Conservation (phyloP, 805 yeast genomes). For the Ogataea corticis region DNA sequence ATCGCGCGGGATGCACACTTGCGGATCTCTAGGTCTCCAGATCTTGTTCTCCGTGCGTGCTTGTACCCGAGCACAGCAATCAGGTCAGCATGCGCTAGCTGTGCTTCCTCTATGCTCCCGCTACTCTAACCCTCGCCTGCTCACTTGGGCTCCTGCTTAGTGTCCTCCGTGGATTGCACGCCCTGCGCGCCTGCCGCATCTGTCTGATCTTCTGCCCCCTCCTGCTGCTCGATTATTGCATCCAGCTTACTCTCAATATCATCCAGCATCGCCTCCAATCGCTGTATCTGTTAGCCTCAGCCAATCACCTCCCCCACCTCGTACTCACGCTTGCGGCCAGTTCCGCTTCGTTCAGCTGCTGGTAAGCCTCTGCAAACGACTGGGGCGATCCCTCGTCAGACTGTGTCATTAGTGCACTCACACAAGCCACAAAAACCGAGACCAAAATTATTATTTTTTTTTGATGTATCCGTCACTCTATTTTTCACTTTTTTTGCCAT, state of each 20-base stretch:
- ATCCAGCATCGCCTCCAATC: slow-evolving; percentile 66
- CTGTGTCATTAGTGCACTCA: slow-evolving; percentile 19
- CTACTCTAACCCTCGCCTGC: too few relatives aligned
- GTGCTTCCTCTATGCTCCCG: too few relatives aligned
- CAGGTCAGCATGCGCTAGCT: too few relatives aligned
- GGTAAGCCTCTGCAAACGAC: slow-evolving; percentile 56
- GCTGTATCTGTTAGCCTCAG: slow-evolving; percentile 19
- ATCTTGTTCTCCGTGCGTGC: too few relatives aligned
- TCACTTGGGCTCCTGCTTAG: too few relatives aligned
- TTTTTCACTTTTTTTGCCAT: slow-evolving; percentile 2
- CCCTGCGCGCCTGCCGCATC: too few relatives aligned
- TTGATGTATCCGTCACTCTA: slow-evolving; percentile 28
- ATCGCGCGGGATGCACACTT: too few relatives aligned
- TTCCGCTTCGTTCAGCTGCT: slow-evolving; percentile 68
- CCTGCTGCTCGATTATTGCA: slow-evolving; percentile 33
- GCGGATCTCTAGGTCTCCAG: too few relatives aligned
- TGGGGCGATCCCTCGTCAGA: slow-evolving; percentile 17
- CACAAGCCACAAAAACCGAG: too few relatives aligned
- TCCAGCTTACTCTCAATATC: slow-evolving; percentile 65
- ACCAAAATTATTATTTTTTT: neutral
- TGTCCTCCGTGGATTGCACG: too few relatives aligned
- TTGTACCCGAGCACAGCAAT: too few relatives aligned
- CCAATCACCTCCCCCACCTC: neutral
- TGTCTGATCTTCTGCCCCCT: slow-evolving; percentile 4
- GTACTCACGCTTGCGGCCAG: slow-evolving; percentile 51